Base-by-base conservation (phyloP, 768 basidiomycete genomes). In the Boletus vermiculosoides region DNA sequence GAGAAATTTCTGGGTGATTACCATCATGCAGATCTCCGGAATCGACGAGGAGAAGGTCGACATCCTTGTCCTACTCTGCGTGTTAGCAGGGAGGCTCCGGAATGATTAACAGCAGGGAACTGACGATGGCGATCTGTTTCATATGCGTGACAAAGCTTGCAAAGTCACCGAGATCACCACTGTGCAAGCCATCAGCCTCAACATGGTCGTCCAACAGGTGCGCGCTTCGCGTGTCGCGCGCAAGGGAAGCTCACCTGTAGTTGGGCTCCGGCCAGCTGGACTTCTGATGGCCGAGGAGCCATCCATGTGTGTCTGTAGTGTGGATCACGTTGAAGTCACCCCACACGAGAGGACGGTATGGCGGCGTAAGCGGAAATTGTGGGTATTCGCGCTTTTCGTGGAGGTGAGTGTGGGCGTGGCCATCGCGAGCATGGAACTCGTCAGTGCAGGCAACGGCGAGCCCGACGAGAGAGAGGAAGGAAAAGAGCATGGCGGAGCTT, bases 271-370 rank as follows among this genome's bases (percentile, higher is more conserved):
- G 89, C 66, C 80, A 84, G 4, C 79, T 80, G 3, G 74, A 18
- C 64, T 92, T 87, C 63, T 91, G 89, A 73, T 96, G 93, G 1
- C 93, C 93, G 37, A 93, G 78, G 4, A 95, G 75, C 87, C 87
- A 88, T 28, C 87, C 83, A 73, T 90, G 87, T 39, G 83, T 89
- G 70, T 94, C 92, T 0, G 94, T 94, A 3, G 92, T 94, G 64
- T 87, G 85, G 45, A 94, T 79, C 64, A 94, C 81, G 67, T 95
- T 95, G 67, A 95, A 79, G 65, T 94, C 91, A n/a, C 87, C 85
- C 94, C 93, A 94, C 50, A 83, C 81, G 15, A 96, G 78, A 23
- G 83, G 80, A 20, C 85, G 77, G 54, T 80, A 80, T 5, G 92
- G 92, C 18, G 77, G 77, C 0, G 83, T 74, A 33, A 86, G 69